A percentile compares a stretch with the other conserved stretches of the same genome.
These are phyloP conservation scores for Solanum habrochaites DNA, from an alignment of 257 asterid genomes.

Conservation along the genomic window DNA sequence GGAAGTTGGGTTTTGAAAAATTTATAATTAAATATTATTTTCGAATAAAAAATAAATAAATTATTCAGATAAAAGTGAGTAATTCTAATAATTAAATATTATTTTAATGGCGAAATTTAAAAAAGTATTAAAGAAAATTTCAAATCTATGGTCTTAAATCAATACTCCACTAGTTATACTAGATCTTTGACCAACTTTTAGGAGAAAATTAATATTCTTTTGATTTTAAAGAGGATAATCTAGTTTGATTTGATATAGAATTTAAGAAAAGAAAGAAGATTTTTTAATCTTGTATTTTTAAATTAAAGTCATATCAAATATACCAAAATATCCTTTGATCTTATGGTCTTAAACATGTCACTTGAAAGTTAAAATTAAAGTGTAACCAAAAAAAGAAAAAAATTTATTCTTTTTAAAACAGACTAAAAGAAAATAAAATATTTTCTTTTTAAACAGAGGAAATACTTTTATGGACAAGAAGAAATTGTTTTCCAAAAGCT, in stretches of 20 bases:
- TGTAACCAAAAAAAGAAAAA: no score
- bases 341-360: no score
- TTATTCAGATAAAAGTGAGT: neutral
- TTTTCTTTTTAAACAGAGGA: no score
- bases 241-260: no score
- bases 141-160: neutral
- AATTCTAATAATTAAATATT: neutral
- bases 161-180: neutral
- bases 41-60: neutral
- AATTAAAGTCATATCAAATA: no score
- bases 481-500: neutral
- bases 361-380: no score
- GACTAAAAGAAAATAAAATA: no score
- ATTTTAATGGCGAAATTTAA: neutral
- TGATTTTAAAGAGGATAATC: no score
- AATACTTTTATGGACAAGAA: neutral
- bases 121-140: fast-evolving
- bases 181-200: neutral
- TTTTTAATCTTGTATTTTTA: no score
- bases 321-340: no score
- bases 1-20: neutral
- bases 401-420: no score
- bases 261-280: no score
- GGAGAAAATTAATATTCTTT: neutral
- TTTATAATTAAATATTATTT: neutral